Percentiles rank a stretch among this genome's conserved stretches.
Evolutionary conservation across 2,329 filamentous ascomycete species (phyloP).

Genomic region (Colletotrichum sp.): DNA sequence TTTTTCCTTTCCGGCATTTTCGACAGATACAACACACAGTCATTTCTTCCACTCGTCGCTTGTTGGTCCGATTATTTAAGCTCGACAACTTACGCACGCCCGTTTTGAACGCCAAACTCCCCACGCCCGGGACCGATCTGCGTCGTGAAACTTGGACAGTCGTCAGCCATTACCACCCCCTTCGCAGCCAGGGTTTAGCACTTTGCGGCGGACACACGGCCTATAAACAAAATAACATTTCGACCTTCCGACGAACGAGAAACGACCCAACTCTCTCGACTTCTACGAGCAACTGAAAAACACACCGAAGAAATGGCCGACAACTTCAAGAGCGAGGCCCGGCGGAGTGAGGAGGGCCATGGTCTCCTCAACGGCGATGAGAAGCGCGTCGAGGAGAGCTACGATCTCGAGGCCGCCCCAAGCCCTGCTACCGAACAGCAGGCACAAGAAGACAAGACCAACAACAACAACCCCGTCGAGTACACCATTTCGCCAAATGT

Average conservation of each 20-base stretch:
- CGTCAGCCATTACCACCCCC: slow-evolving; percentile 6
- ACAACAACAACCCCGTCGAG: slow-evolving; percentile 31
- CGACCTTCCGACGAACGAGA: slow-evolving; percentile 1
- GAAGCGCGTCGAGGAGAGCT: slow-evolving; percentile 21
- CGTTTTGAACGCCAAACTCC: slow-evolving; percentile 3
- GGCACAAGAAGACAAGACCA: slow-evolving; percentile 3
- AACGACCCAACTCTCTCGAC: background rate
- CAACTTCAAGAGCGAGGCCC: slow-evolving; percentile 21
- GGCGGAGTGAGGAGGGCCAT: slow-evolving; percentile 23
- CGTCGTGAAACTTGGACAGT: slow-evolving; percentile 16
- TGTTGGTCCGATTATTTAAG: slow-evolving; percentile 1
- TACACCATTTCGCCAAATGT: slow-evolving; percentile 48
- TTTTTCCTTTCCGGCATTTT: background rate
- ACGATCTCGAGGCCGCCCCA: slow-evolving; percentile 21
- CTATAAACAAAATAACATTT: slow-evolving; percentile 9
- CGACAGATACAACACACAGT: background rate
- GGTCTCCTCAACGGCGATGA: slow-evolving; percentile 24
- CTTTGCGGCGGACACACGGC: slow-evolving; percentile 5
- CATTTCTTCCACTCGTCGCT: slow-evolving; percentile 3
- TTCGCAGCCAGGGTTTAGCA: background rate
- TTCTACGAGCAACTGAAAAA: background rate
- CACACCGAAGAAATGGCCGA: slow-evolving; percentile 17
- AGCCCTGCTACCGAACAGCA: slow-evolving; percentile 8
- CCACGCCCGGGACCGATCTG: slow-evolving; percentile 15
- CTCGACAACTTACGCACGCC: slow-evolving; percentile 13